These are phyloP conservation scores for Beta macrorhiza DNA, from an alignment of 179 eudicot species.

Conservation along the genomic window DNA sequence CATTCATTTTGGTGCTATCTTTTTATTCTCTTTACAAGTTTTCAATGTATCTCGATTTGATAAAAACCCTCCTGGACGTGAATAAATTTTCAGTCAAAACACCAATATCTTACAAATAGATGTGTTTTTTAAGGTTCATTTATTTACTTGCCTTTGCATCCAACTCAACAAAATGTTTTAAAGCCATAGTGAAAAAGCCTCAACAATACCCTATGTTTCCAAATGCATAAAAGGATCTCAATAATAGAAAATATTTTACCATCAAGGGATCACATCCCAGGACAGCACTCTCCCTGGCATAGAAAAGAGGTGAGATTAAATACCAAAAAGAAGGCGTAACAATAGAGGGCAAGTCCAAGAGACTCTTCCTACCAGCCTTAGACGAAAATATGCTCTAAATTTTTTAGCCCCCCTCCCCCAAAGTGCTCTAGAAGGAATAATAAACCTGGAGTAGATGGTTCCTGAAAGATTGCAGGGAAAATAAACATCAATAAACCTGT, in stretches of 20 bases:
- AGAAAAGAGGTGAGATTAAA: too few species aligned
- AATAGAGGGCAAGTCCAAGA: too few species aligned
- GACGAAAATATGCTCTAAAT: too few species aligned
- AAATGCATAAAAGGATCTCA: neutral
- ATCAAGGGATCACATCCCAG: too few species aligned
- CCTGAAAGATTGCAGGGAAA: neutral
- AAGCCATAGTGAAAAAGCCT: neutral
- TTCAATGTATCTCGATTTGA: neutral
- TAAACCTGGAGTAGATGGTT: neutral
- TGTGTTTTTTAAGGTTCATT: neutral
- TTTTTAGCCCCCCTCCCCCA: too few species aligned
- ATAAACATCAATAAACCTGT: too few species aligned
- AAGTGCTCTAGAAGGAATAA: neutral
- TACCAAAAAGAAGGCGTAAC: too few species aligned
- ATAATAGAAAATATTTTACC: neutral
- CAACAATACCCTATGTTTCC: neutral
- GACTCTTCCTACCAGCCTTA: too few species aligned
- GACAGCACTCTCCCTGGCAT: too few species aligned
- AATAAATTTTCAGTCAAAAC: neutral
- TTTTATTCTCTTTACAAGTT: neutral
- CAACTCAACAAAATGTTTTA: neutral
- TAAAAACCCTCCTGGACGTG: neutral
- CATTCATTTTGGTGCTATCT: neutral
- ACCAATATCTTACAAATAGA: neutral
- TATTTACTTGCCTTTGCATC: neutral